Evolutionary conservation across 352 stramenopile species (phyloP), one percentile per base, ranked within the genome.

Genomic region (Phytopythium litorale): DNA sequence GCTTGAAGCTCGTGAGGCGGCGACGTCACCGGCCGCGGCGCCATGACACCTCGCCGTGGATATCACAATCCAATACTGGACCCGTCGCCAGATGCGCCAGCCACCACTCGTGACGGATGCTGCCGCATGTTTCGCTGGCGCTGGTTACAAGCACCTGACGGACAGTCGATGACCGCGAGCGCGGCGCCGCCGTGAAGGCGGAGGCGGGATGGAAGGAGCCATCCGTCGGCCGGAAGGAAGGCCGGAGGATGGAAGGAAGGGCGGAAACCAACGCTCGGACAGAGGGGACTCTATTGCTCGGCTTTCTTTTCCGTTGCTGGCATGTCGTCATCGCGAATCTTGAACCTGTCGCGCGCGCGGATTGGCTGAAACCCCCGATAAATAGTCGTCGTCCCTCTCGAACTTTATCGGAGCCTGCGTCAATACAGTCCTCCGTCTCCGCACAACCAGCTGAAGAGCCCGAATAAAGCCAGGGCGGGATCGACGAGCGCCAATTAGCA

Each of bases 291-390:
- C 45, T 51, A 51, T 51, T 51, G 7, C 4, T 28, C 25, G 49
- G 13, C 25, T 38, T 55, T 55, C 49, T 38, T 37, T 55, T 55
- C 49, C 25, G 25, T 55, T 37, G 28, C 25, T 23, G 13, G 40
- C 48, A 38, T 55, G 49, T 55, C 49, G 49, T 55, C 49, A 55
- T 55, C 25, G 25, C 49, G 49, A 55, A 55, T 55, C 49, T 55
- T 55, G 25, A 37, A 23, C 15, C 25, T 55, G 13, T 38, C 25
- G 28, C 0, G 15, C 25, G 7, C 23, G 49, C 25, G n/a, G 49
- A 55, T 55, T 55, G 49, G 49, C 25, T 37, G 13, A 38, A 55
- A 38, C 16, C n/a, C n/a, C 45, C 28, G 3, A 25, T 51, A 45
- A 45, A 45, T 45, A 45, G 40, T 9, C 0, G 12, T 5, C 21